Conservation (phyloP, 2,329 filamentous ascomycete species). For the Fusarium praegraminearum region DNA sequence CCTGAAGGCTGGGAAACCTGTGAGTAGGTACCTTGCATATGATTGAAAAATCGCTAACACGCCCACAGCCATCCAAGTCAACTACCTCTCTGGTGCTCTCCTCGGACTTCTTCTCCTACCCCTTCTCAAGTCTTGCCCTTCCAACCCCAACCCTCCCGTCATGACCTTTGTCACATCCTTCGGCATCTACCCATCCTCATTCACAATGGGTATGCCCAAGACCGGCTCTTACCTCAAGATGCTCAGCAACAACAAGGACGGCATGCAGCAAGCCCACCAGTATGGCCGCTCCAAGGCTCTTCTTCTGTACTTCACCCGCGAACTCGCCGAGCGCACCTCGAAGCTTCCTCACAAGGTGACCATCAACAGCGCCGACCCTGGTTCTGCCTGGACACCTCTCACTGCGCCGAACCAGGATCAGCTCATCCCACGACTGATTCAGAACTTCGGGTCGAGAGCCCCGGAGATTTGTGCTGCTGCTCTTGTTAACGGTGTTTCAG, state of each 20-base stretch:
- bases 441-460: slow-evolving; percentile 54
- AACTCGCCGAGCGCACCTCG: slow-evolving; percentile 48
- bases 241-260: slow-evolving; percentile 54
- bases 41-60: not conserved
- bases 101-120: slow-evolving; percentile 52
- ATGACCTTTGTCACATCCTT: slow-evolving; percentile 56
- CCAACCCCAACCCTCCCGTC: slow-evolving; percentile 51
- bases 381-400: slow-evolving; percentile 55
- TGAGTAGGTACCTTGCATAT: slow-evolving; percentile 25
- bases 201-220: slow-evolving; percentile 52
- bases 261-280: slow-evolving; percentile 54
- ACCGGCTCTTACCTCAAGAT: slow-evolving; percentile 51
- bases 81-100: slow-evolving; percentile 53
- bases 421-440: slow-evolving; percentile 54
- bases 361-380: slow-evolving; percentile 55
- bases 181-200: slow-evolving; percentile 54
- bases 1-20: slow-evolving; percentile 56
- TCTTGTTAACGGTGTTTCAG: slow-evolving; percentile 54
- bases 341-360: slow-evolving; percentile 49
- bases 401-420: slow-evolving; percentile 53
- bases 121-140: slow-evolving; percentile 49
- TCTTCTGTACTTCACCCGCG: slow-evolving; percentile 54
- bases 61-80: slow-evolving; percentile 52
- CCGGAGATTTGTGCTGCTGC: slow-evolving; percentile 54
- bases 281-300: slow-evolving; percentile 55